phyloP scores from a whole-genome alignment of 805 yeast genomes.

The Lachancea thermotolerans region DNA sequence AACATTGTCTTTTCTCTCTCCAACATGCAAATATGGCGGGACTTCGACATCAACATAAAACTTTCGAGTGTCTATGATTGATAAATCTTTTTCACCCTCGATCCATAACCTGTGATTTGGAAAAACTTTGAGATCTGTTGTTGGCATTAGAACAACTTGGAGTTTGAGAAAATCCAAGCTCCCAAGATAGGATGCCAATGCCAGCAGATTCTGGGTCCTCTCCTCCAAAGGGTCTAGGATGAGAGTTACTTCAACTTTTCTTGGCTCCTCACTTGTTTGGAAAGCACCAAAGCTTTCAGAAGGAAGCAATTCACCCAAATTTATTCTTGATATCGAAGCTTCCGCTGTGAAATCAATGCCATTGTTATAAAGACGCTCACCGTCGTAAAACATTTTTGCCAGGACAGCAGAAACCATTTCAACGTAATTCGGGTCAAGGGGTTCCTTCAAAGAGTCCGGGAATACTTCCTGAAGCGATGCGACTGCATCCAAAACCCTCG shows the following conservation, averaged over 20 bases:
- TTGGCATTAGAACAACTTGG: conserved; percentile 54
- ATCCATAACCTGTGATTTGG: conserved; percentile 53
- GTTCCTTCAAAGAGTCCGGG: conserved; percentile 14
- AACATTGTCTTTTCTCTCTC: conserved; percentile 44
- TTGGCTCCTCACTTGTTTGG: conserved; percentile 21
- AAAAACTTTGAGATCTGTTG: conserved; percentile 34
- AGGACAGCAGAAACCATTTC: conserved; percentile 41
- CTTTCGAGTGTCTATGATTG: conserved; percentile 31
- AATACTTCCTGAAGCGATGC: conserved; percentile 20
- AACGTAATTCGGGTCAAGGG: conserved; percentile 37
- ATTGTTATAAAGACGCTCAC: conserved; percentile 17
- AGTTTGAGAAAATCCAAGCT: conserved; percentile 46
- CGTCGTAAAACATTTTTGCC: conserved; percentile 38
- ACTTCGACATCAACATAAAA: conserved; percentile 20
- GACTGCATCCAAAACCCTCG: conserved; percentile 37
- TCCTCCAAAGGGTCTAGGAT: conserved; percentile 71
- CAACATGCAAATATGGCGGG: conserved; percentile 14
- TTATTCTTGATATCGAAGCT: conserved; percentile 41
- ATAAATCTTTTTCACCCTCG: conserved; percentile 31
- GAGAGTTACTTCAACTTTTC: conserved; percentile 48
- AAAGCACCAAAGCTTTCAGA: conserved; percentile 17
- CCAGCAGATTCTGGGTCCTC: conserved; percentile 53
- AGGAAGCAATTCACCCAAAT: conserved; percentile 30
- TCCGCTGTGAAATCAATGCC: conserved; percentile 38
- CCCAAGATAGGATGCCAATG: conserved; percentile 40